Conservation (phyloP, 1,284 basidiomycete genomes). For the Cutaneotrichosporon sp. region DNA sequence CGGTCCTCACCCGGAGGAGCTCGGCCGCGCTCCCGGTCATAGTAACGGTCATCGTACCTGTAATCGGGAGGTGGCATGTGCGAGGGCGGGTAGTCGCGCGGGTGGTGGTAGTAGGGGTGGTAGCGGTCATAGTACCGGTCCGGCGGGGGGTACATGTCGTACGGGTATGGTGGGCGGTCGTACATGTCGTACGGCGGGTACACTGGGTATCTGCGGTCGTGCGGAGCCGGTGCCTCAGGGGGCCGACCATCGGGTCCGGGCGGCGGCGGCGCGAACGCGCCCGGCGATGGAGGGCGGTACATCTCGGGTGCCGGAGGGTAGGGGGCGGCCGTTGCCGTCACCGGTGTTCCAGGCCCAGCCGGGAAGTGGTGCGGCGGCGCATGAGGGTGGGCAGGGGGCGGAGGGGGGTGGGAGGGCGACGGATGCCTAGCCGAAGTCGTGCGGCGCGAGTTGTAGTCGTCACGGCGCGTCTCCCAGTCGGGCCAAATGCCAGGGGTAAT, state of each 20-base stretch:
- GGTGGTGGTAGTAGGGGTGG: slow-evolving; percentile 20
- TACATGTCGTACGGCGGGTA: slow-evolving; percentile 24
- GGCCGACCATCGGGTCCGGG: slow-evolving; percentile 6
- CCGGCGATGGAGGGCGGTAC: slow-evolving; percentile 22
- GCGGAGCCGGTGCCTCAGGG: background rate
- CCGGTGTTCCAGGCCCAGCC: slow-evolving; percentile 21
- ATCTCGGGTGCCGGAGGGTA: slow-evolving; percentile 20
- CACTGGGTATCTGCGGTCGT: slow-evolving; percentile 18
- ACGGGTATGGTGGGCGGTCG: slow-evolving; percentile 18
- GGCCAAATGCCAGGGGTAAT: slow-evolving; percentile 49
- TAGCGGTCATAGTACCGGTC: slow-evolving; percentile 20
- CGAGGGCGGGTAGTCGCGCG: slow-evolving; percentile 8
- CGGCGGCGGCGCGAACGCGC: slow-evolving; percentile 1
- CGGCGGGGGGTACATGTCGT: slow-evolving; percentile 18
- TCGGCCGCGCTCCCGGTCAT: slow-evolving; percentile 17
- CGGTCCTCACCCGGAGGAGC: background rate
- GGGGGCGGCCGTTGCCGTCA: slow-evolving; percentile 22
- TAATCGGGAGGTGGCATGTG: slow-evolving; percentile 19
- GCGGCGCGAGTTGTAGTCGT: slow-evolving; percentile 32
- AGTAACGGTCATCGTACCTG: slow-evolving; percentile 22
- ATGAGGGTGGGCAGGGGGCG: slow-evolving; percentile 16
- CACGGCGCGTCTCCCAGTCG: slow-evolving; percentile 47
- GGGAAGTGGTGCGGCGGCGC: slow-evolving; percentile 22
- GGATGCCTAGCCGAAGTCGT: slow-evolving; percentile 14
- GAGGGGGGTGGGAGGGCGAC: slow-evolving; percentile 9